Evolutionary conservation across 2,329 filamentous ascomycete genomes (phyloP), one percentile per base, ranked within the genome.

Genomic region (Colletotrichum limetticola): DNA sequence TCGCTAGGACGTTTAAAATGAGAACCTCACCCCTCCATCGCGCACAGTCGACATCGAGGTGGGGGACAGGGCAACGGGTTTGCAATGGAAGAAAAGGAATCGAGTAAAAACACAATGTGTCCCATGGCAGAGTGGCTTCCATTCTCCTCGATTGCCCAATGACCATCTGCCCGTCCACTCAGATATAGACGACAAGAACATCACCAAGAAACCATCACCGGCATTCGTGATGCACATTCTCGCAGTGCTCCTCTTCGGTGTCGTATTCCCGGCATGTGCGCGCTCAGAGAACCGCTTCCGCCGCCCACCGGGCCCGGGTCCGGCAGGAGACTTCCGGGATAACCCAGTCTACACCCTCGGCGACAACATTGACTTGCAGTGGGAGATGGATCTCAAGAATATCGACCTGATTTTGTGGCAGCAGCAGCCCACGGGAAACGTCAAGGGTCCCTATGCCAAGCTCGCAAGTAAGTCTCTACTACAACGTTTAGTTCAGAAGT

Each of bases 361-460:
- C 16, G 71, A 79, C 28, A 75, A 76, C 30, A 71, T 79, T 59
- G 74, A 77, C 14, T 61, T 79, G 26, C 74, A 78, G 68, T 79
- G 78, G 77, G 53, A 60, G 26, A 75, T 77, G 22, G 68, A 76
- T 8, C 59, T 77, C 1, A 24, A 57, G 52, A 19, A 32, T 6
- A 32, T 42, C 28, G 52, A 65, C 30, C 32, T 65, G 22, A n/a
- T 56, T 1, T 22, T 65, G 3, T 65, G 62, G 32, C 62, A 65
- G 32, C 52, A 57, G 32, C 32, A 65, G 30, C 32, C 62, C 2
- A n/a, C 14, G 1, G 49, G 30, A 3, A 26, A 22, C 9, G 4
- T 35, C 30, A 26, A 22, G 22, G 16, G 30, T 9, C 30, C 52
- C 1, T 22, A 7, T 42, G 14, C 52, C 30, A 56, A 8, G 24